Base-by-base conservation (phyloP, 2,329 filamentous ascomycete species). In the Ophiostoma perfectum region DNA sequence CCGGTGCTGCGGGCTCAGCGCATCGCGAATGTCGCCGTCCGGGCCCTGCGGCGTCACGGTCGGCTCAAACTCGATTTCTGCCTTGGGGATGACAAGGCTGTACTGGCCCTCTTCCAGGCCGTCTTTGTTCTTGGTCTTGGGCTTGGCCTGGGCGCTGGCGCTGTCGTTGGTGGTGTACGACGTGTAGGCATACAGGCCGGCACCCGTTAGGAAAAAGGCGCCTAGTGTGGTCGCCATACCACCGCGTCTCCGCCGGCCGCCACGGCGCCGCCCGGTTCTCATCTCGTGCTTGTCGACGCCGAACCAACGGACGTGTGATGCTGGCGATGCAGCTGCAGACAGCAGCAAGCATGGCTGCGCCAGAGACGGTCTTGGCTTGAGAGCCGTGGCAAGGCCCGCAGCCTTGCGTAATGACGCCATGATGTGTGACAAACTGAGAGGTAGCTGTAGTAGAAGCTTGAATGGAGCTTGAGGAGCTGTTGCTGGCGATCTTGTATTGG, bases 1-100 rank as follows among this genome's bases (percentile, higher is more conserved):
- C 5, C 92, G 80, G 78, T 96, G 92, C 76, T 96, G 92, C 90
- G 93, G 91, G 75, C 90, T 94, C 73, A 96, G 87, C 69, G 90
- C 78, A 68, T 93, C 90, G 69, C 90, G 80, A 71, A 89, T 88
- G 72, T 92, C 89, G 77, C 93, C 91, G 72, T 87, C 87, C 6
- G 87, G 88, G 0, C 80, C 77, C 3, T 63, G 81, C 2, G 45
- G 81, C 71, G 80, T 81, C 68, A 88, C 82, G 27, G 60, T 9
- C 76, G 88, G 84, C 78, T 96, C 91, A 71, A 92, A 90, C 69
- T 86, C 81, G 55, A 92, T 75, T 67, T 88, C 83, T 0, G 84
- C 84, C 73, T 64, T 72, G 68, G 72, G 71, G 38, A 72, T 70
- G 5, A 71, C 45, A 52, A 69, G 52, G n/a, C 66, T 70, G 36